Evolutionary conservation across 139 green algal genomes (phyloP).

Genomic region (Picocystis salinarum): DNA sequence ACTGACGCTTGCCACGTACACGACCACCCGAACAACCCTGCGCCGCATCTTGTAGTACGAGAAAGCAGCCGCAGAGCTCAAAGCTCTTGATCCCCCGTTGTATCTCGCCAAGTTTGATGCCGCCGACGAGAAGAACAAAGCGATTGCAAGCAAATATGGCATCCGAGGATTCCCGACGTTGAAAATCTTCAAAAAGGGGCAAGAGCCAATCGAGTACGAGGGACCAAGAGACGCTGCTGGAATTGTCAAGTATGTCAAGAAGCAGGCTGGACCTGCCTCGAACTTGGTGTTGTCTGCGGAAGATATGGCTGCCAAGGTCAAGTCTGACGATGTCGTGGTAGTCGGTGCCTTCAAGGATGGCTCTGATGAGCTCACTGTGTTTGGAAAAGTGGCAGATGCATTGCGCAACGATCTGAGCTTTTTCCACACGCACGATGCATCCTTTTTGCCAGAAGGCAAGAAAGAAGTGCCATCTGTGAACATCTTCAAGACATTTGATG

Average conservation of each 20-base stretch:
- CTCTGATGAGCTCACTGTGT: slow-evolving; percentile 9
- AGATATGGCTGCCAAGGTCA: background rate
- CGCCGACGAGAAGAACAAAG: slow-evolving; percentile 19
- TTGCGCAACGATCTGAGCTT: slow-evolving; percentile 14
- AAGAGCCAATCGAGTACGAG: slow-evolving; percentile 19
- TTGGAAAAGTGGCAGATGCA: slow-evolving; percentile 3
- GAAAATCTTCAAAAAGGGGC: slow-evolving; percentile 25
- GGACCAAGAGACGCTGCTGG: slow-evolving; percentile 22
- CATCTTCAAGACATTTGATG: slow-evolving; percentile 18
- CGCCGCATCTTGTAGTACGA: no score
- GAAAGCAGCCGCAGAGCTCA: no score
- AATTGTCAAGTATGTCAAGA: slow-evolving; percentile 22
- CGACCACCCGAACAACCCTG: no score
- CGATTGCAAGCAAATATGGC: slow-evolving; percentile 21
- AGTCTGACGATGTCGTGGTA: slow-evolving; percentile 2
- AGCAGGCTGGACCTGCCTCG: slow-evolving; percentile 10
- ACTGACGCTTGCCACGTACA: no score
- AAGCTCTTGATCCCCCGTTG: no score
- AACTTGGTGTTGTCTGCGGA: slow-evolving; percentile 1
- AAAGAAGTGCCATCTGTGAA: slow-evolving; percentile 4
- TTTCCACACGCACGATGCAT: slow-evolving; percentile 7
- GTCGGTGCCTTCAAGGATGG: no score
- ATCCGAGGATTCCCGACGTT: slow-evolving; percentile 31
- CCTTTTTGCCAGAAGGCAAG: slow-evolving; percentile 5
- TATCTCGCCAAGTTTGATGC: slow-evolving; percentile 22